These are phyloP conservation scores for Zygoascus ofunaensis DNA, from an alignment of 805 yeast species.

Conservation along the genomic window DNA sequence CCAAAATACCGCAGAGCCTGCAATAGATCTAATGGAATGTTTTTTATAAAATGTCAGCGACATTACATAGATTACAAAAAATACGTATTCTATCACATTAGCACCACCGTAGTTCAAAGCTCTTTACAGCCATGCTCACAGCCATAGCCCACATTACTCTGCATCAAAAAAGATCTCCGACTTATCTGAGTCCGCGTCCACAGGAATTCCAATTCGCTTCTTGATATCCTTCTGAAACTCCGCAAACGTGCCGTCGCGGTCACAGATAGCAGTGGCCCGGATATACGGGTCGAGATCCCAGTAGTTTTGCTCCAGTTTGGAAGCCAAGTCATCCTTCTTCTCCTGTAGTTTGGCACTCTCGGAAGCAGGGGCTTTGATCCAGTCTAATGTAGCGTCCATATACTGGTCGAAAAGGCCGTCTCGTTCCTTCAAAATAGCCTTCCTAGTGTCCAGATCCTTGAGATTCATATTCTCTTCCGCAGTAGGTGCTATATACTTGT, in stretches of 20 bases:
- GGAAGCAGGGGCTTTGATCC: conserved; percentile 54
- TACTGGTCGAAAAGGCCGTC: conserved; percentile 43
- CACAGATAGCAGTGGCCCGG: conserved; percentile 71
- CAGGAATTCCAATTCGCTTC: too few species aligned
- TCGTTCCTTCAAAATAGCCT: conserved; percentile 45
- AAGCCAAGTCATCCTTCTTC: conserved; percentile 35
- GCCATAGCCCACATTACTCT: too few species aligned
- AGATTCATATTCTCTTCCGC: conserved; percentile 45
- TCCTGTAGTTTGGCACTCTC: conserved; percentile 43
- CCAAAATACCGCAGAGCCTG: too few species aligned
- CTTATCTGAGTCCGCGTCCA: too few species aligned
- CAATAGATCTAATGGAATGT: too few species aligned
- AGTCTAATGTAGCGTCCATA: conserved; percentile 56
- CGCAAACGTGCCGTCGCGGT: conserved; percentile 61
- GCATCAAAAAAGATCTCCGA: too few species aligned
- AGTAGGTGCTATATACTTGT: conserved; percentile 54
- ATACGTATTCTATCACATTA: too few species aligned
- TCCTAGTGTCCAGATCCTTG: conserved; percentile 34
- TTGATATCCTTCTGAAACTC: conserved; percentile 16
- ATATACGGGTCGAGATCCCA: conserved; percentile 68
- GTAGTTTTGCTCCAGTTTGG: conserved; percentile 52
- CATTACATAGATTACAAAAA: too few species aligned
- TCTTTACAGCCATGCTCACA: too few species aligned
- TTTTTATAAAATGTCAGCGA: too few species aligned
- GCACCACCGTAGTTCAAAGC: too few species aligned